Conservation (phyloP, 1,284 basidiomycete species). For the Tylopilus sp. region DNA sequence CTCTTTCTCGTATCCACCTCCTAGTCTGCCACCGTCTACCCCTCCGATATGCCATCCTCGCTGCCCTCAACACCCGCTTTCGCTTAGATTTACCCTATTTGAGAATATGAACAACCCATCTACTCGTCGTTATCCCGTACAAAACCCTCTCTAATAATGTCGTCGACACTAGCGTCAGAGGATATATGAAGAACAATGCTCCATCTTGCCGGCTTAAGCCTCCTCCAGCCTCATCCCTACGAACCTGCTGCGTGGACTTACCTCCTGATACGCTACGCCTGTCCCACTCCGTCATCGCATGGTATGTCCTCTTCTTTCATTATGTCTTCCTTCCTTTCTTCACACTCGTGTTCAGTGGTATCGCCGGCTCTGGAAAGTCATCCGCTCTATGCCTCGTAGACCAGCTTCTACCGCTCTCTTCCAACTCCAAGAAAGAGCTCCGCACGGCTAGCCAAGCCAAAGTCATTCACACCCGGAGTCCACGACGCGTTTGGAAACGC, state of each 20-base stretch:
- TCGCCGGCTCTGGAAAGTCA: slow-evolving; percentile 92
- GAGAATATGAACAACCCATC: slow-evolving; percentile 76
- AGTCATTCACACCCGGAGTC: too few species aligned
- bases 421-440: too few species aligned
- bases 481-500: too few species aligned
- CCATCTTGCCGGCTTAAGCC: slow-evolving; percentile 65
- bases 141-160: slow-evolving; percentile 84
- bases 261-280: slow-evolving; percentile 86
- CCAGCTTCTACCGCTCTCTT: too few species aligned
- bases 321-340: neutral
- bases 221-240: slow-evolving; percentile 88
- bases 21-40: too few species aligned
- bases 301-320: slow-evolving; percentile 62
- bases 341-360: slow-evolving; percentile 68
- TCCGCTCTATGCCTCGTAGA: slow-evolving; percentile 79
- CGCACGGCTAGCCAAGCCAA: too few species aligned
- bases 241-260: slow-evolving; percentile 89
- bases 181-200: slow-evolving; percentile 84
- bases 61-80: too few species aligned
- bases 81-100: too few species aligned
- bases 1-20: too few species aligned
- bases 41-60: too few species aligned
- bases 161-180: slow-evolving; percentile 84
- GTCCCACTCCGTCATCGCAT: slow-evolving; percentile 80
- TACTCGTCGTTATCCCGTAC: slow-evolving; percentile 90